Evolutionary conservation across 1,139 yeast species (phyloP), one percentile per base, ranked within the genome.

Genomic region (Scheffersomyces quercinus): DNA sequence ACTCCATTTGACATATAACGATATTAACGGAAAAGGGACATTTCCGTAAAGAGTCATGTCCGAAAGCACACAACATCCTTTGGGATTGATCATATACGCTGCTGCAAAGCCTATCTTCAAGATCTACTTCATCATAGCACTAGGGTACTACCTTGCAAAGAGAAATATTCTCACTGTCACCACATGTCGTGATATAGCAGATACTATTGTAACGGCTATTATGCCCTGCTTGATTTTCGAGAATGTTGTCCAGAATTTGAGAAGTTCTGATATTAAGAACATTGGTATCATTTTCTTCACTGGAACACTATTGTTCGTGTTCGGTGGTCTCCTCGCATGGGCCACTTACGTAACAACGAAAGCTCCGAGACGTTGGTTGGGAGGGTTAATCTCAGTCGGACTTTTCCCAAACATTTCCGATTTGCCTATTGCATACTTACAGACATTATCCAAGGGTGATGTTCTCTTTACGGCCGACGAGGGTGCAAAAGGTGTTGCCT

Each of bases 71-170:
- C 35, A 31, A 29, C 50, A 37, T 5, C 56, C 81, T 1, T 60
- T 89, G 14, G 95, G 96, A 10, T 76, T 76, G 37, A 81, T 90
- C 35, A 84, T 90, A 11, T 90, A 84, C 64, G 77, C 88, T 14
- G 81, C 96, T 0, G 85, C 86, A 40, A 90, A 89, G 67, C 97
- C 97, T 20, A 85, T 90, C 47, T 73, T 89, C 67, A 90, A 91
- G 67, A 88, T 90, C 52, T 88, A 89, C 56, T 67, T 87, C 55
- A 85, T 88, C 56, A 77, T 88, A 6, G 83, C 75, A 2, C 65
- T 84, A 13, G 97, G 97, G 7, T 87, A 73, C 55, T 61, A 70
- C 31, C 67, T 89, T 8, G 91, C 95, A 5, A 79, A 77, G 50
- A 70, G 69, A 49, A 84, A 87, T 57, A 76, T 89, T 32, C 68